Evolutionary conservation across 2,329 filamentous ascomycete genomes (phyloP).

Genomic region (Tetracladium maxilliforme): DNA sequence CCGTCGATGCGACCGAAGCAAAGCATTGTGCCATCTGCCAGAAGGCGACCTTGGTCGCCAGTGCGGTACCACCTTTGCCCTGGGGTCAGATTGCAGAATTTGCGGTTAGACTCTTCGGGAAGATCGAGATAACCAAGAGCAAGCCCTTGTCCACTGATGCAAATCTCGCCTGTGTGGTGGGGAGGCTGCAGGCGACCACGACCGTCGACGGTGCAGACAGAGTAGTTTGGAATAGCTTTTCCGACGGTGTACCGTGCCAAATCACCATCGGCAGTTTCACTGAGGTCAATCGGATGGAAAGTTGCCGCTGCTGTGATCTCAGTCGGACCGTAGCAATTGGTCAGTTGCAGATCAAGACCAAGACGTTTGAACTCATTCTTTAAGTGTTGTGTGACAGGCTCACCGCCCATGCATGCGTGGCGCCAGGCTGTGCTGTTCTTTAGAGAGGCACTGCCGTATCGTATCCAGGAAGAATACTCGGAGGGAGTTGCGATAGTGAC

Average conservation of each 20-base stretch:
- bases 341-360: conserved; percentile 5
- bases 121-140: conserved; percentile 18
- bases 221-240: conserved; percentile 11
- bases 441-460: conserved; percentile 1
- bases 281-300: conserved; percentile 10
- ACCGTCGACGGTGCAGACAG: background rate
- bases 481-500: conserved; percentile 9
- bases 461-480: conserved; percentile 8
- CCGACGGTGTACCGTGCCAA: conserved; percentile 12
- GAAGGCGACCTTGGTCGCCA: conserved; percentile 21
- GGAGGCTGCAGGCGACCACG: conserved; percentile 11
- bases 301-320: conserved; percentile 6
- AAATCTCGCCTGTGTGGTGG: conserved; percentile 21
- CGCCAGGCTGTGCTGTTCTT: conserved; percentile 4
- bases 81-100: conserved; percentile 12
- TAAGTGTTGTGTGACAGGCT: conserved; percentile 9
- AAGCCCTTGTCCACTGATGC: conserved; percentile 20
- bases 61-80: conserved; percentile 16
- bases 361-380: conserved; percentile 7
- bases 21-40: conserved; percentile 12
- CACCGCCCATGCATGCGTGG: conserved; percentile 12
- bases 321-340: conserved; percentile 9
- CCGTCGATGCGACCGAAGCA: conserved; percentile 15
- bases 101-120: no score
- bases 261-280: background rate